Conservation (phyloP, 768 basidiomycete genomes). For the Arthromyces matolae region DNA sequence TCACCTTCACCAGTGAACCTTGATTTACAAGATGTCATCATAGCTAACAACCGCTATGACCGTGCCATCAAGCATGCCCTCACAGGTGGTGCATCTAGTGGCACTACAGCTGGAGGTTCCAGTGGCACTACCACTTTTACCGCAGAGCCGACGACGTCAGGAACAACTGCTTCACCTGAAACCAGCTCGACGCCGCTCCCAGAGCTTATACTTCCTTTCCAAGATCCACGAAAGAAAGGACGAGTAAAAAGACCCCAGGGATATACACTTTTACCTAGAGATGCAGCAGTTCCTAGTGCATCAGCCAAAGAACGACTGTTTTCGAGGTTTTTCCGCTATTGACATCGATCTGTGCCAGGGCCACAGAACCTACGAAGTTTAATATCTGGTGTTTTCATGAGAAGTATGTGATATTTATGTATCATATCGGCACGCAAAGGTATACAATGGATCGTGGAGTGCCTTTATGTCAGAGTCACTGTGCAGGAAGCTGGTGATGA, state of each 20-base stretch:
- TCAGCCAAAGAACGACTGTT: slow-evolving; percentile 9
- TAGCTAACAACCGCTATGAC: slow-evolving; percentile 48
- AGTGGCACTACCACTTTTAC: not conserved
- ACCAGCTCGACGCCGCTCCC: slow-evolving; percentile 9
- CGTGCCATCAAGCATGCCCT: slow-evolving; percentile 47
- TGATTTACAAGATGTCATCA: not conserved
- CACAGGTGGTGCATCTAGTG: slow-evolving; percentile 18
- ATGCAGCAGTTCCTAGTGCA: slow-evolving; percentile 4
- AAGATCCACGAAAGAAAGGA: slow-evolving; percentile 31
- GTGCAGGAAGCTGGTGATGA: too few species aligned
- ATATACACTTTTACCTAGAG: slow-evolving; percentile 15
- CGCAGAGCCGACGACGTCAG: not conserved
- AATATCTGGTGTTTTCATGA: too few species aligned
- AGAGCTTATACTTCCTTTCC: slow-evolving; percentile 15
- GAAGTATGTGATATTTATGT: too few species aligned
- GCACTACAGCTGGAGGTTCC: not conserved
- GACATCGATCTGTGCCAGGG: too few species aligned
- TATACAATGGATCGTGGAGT: too few species aligned
- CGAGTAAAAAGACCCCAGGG: slow-evolving; percentile 30
- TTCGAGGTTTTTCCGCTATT: slow-evolving; percentile 29
- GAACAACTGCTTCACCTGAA: not conserved
- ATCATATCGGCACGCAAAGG: too few species aligned
- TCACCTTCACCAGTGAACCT: not conserved
- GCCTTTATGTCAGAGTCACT: too few species aligned
- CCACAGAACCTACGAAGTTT: too few species aligned